phyloP scores from a whole-genome alignment of 805 yeast genomes.

The Ogataea wickerhamii region DNA sequence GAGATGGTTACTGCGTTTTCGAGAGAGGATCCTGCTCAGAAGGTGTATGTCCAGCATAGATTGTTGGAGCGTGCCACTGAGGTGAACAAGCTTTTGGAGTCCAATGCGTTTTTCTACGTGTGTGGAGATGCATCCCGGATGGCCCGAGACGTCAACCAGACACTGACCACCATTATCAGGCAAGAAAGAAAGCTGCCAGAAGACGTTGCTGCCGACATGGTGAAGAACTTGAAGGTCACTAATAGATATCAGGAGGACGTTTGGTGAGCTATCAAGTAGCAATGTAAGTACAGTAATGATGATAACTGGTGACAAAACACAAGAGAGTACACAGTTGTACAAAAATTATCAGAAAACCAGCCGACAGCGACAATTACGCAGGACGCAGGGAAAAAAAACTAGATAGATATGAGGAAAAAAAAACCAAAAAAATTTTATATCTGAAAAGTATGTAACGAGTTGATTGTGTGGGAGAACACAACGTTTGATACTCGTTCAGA shows the following conservation, averaged over 20 bases:
- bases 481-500: no score
- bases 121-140: conserved; percentile 96
- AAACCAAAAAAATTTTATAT: no score
- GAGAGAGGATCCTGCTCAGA: conserved; percentile 60
- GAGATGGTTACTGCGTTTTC: conserved; percentile 83
- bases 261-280: no score
- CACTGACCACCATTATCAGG: conserved; percentile 61
- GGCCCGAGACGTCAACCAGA: conserved; percentile 88
- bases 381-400: no score
- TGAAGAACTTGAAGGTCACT: conserved; percentile 74
- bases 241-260: conserved; percentile 97
- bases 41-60: conserved; percentile 83
- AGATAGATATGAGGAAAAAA: no score
- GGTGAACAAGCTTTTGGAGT: conserved; percentile 49
- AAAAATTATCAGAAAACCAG: no score
- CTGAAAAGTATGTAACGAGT: neutral
- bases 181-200: conserved; percentile 58
- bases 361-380: no score
- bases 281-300: no score
- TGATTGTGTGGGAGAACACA: no score
- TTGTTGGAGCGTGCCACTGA: conserved; percentile 51
- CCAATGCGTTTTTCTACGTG: conserved; percentile 86
- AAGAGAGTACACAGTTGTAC: no score
- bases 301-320: no score
- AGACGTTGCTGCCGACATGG: conserved; percentile 69